Evolutionary conservation across 2,329 filamentous ascomycete species (phyloP), one percentile per base, ranked within the genome.

Genomic region (Falciphora oryzae): DNA sequence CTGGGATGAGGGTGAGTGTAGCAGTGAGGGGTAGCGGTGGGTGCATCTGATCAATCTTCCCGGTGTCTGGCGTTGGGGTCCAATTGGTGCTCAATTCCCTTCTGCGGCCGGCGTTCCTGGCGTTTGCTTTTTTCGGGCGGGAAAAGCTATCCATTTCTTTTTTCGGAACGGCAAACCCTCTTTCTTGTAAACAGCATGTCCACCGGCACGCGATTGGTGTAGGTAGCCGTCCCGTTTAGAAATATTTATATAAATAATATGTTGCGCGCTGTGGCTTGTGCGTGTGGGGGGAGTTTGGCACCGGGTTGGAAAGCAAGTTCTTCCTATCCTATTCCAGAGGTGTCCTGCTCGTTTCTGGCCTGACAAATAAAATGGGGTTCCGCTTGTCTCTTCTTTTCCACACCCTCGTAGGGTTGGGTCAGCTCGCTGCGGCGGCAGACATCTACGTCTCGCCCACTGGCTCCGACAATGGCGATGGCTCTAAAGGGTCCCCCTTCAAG

Each of bases 371-470:
- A 25, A 53, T 53, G 44, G n/a, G 44, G 44, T 25, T 53, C 44
- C n/a, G 18, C n/a, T 11, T 10, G 44, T 53, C 44, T 18, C 38
- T 44, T 44, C 14, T 16, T 16, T 3, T 44, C 44, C n/a, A 7
- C 4, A 7, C 22, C 4, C 44, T 53, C 14, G 44, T 10, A 11
- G 44, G 2, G 22, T 22, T 53, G n/a, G 22, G 7, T 6, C 44
- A 25, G 44, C 44, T 53, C 4, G 44, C 14, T 25, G 44, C 44
- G 13, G 57, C 57, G 27, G 57, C 57, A 13, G 63, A 64, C 22
- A 27, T 66, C 60, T 65, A 61, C 18, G 65, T 66, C 59, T 66
- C 65, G 18, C 63, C 65, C 27, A 27, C n/a, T 8, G 65, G 65
- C 53, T 27, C 59, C 27, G 65, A 66, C 65, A 64, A 4, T 44